Evolutionary conservation across 345 rosid genomes (phyloP).

Genomic region (Eucalyptus erythrocorys): DNA sequence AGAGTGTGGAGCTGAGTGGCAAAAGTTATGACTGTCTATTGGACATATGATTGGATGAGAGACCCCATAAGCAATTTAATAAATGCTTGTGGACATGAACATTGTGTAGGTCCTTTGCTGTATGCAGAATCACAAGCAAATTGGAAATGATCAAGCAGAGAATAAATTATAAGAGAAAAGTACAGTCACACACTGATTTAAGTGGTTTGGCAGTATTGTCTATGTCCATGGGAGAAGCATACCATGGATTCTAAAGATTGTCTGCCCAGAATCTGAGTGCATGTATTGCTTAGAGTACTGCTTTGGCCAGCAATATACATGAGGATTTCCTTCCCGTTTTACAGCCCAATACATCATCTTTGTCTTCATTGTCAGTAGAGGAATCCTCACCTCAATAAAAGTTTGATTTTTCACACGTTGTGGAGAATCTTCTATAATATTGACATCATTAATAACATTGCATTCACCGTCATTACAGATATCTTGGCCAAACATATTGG

Average conservation of each 20-base stretch:
- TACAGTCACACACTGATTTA: too few species aligned
- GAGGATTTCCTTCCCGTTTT: neutral
- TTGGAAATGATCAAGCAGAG: neutral
- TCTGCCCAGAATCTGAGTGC: neutral
- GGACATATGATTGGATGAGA: neutral
- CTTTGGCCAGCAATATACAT: neutral
- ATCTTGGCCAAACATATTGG: too few species aligned
- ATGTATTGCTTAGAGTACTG: too few species aligned
- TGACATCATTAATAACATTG: constrained; percentile 7
- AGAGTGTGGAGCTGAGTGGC: neutral
- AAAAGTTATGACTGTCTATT: neutral
- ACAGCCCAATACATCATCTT: neutral
- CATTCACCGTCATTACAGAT: neutral
- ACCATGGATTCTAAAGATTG: too few species aligned
- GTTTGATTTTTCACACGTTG: constrained; percentile 10
- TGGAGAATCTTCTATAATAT: constrained; percentile 46
- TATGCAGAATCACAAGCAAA: neutral
- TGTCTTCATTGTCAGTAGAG: constrained; percentile 35
- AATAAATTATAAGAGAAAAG: too few species aligned
- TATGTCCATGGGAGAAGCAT: neutral
- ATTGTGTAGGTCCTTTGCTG: neutral
- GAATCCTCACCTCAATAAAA: constrained; percentile 48
- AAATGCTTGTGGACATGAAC: neutral
- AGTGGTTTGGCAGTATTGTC: too few species aligned
- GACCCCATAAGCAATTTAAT: neutral